Evolutionary conservation across 148 eudicot genomes (phyloP).

Genomic region (Chenopodium quinoa): DNA sequence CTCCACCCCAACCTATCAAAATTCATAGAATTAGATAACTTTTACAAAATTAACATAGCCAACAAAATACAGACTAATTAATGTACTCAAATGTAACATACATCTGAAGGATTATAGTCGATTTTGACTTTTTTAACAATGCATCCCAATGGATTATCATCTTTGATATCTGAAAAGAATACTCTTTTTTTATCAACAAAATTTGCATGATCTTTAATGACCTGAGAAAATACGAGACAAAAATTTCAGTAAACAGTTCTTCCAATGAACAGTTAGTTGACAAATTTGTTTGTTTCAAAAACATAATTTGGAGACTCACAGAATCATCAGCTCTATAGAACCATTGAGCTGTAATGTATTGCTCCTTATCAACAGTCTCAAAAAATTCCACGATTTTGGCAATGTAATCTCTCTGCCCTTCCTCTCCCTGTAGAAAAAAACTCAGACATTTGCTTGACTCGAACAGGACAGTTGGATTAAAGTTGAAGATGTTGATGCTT

Average conservation of each 20-base stretch:
- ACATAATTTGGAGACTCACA: not conserved
- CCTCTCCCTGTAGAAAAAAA: conserved; percentile 14
- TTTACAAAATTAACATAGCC: not conserved
- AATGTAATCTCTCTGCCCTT: conserved; percentile 15
- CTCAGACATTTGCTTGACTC: not conserved
- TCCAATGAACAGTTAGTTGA: not conserved
- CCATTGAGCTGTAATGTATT: conserved; percentile 26
- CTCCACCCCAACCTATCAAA: conserved; percentile 25
- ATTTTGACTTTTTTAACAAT: conserved; percentile 19
- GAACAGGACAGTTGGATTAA: too few relatives aligned
- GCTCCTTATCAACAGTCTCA: conserved; percentile 18
- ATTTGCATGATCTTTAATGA: conserved; percentile 14
- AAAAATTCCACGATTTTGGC: conserved; percentile 20
- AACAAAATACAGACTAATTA: not conserved
- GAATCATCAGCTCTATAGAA: conserved; percentile 26
- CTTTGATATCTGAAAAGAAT: conserved; percentile 22
- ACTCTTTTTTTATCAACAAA: conserved; percentile 14
- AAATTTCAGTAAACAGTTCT: not conserved
- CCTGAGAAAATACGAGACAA: not conserved
- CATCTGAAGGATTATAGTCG: not conserved
- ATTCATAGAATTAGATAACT: not conserved
- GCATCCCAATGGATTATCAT: conserved; percentile 23
- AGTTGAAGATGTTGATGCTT: too few relatives aligned
- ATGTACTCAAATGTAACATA: not conserved
- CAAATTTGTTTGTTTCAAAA: too few relatives aligned